A percentile compares a stretch with the other conserved stretches of the same genome.
These are phyloP conservation scores for Pachysandra terminalis DNA, from an alignment of 164 flowering plant genomes.

Conservation along the genomic window DNA sequence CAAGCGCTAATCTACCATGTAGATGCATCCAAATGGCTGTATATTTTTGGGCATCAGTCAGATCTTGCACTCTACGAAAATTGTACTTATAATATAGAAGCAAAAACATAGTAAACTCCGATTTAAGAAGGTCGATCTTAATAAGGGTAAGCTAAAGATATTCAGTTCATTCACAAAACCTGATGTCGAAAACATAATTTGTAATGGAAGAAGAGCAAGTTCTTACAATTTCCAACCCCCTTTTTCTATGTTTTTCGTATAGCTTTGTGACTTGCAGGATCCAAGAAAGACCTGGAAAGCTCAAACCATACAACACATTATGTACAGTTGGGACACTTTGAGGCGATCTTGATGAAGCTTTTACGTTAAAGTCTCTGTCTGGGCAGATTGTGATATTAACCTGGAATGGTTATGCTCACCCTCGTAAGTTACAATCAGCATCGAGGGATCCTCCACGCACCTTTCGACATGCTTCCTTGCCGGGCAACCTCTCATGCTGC, in stretches of 20 bases:
- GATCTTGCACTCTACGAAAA: no score
- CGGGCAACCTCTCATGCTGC: slow-evolving; percentile 94
- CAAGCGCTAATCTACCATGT: no score
- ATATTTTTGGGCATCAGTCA: no score
- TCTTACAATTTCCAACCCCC: background rate
- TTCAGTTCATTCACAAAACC: background rate
- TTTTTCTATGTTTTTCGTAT: no score
- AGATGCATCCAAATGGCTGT: no score
- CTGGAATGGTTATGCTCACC: slow-evolving; percentile 89
- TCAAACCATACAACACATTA: background rate
- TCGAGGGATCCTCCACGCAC: slow-evolving; percentile 80
- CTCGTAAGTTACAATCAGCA: slow-evolving; percentile 91
- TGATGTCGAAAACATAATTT: background rate
- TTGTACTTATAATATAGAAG: background rate
- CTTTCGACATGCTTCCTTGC: slow-evolving; percentile 97
- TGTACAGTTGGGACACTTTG: slow-evolving; percentile 9
- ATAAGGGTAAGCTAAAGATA: background rate
- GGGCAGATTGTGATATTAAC: slow-evolving; percentile 57
- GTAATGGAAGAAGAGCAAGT: background rate
- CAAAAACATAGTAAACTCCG: background rate
- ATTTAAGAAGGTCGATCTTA: no score
- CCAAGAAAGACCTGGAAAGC: background rate
- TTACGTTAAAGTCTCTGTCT: slow-evolving; percentile 25
- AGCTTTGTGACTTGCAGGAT: background rate
- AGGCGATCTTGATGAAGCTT: slow-evolving; percentile 9